Percentiles rank a stretch among this genome's conserved stretches.
These are phyloP conservation scores for Anisodus tanguticus DNA, from an alignment of 257 asterid species.

Conservation along the genomic window DNA sequence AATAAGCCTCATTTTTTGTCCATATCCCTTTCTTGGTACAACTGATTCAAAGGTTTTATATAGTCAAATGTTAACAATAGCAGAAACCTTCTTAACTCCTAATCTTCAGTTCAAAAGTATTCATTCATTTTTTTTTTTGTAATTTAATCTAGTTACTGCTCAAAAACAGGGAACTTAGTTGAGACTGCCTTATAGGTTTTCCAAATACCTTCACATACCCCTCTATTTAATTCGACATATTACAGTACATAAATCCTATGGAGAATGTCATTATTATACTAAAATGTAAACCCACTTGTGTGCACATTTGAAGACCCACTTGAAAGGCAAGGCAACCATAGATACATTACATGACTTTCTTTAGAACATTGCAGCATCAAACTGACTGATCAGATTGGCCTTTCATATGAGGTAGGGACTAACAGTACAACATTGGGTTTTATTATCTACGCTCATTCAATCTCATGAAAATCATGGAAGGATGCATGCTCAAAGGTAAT, in stretches of 20 bases:
- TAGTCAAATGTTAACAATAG: too few relatives aligned
- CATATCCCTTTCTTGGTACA: neutral
- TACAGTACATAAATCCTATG: neutral
- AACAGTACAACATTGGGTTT: neutral
- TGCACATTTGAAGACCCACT: neutral
- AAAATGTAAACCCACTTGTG: neutral
- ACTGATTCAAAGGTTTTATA: neutral
- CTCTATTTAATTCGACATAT: neutral
- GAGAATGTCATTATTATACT: neutral
- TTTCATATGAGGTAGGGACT: neutral
- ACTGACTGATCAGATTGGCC: neutral
- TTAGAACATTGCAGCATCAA: neutral
- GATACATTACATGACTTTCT: neutral
- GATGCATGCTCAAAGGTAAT: neutral
- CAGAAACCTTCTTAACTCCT: too few relatives aligned
- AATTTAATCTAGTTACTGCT: too few relatives aligned
- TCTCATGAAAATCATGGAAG: neutral
- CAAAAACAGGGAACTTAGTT: neutral
- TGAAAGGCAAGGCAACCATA: neutral
- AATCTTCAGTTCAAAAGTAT: too few relatives aligned
- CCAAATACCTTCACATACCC: neutral
- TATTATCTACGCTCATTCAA: neutral
- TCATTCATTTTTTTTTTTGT: too few relatives aligned
- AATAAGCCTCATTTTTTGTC: neutral
- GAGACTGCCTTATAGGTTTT: neutral